Conservation (phyloP, 164 flowering plant genomes). For the Stephania japonica region DNA sequence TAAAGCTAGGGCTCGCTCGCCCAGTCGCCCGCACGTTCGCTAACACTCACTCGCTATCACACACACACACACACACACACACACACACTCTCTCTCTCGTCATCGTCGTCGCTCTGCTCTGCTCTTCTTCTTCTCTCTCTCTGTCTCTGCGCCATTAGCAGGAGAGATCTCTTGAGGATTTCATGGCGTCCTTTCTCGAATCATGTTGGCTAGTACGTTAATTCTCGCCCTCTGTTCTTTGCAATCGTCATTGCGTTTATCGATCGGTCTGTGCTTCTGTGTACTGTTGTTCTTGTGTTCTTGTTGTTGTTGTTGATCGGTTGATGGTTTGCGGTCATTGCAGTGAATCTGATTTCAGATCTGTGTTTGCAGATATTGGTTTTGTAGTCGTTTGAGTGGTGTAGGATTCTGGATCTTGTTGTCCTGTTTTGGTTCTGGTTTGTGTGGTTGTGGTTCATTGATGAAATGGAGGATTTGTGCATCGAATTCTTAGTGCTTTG, state of each 20-base stretch:
- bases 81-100: background rate
- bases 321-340: background rate
- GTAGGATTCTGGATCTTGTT: background rate
- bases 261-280: background rate
- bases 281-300: too few relatives aligned
- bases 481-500: background rate
- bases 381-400: background rate
- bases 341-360: background rate
- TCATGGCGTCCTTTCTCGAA: slow-evolving; percentile 36
- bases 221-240: background rate
- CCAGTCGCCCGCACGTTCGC: background rate
- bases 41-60: background rate
- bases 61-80: background rate
- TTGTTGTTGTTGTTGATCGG: background rate
- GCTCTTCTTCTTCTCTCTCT: too few relatives aligned
- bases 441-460: background rate
- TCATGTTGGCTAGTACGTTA: slow-evolving; percentile 36
- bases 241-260: background rate
- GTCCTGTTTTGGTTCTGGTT: background rate
- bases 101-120: background rate
- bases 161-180: slow-evolving; percentile 9
- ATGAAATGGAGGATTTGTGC: background rate
- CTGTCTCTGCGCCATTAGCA: background rate
- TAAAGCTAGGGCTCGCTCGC: background rate
- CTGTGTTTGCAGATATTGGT: background rate